phyloP scores from a whole-genome alignment of 805 yeast genomes.

The Zygosaccharomyces siamensis region DNA sequence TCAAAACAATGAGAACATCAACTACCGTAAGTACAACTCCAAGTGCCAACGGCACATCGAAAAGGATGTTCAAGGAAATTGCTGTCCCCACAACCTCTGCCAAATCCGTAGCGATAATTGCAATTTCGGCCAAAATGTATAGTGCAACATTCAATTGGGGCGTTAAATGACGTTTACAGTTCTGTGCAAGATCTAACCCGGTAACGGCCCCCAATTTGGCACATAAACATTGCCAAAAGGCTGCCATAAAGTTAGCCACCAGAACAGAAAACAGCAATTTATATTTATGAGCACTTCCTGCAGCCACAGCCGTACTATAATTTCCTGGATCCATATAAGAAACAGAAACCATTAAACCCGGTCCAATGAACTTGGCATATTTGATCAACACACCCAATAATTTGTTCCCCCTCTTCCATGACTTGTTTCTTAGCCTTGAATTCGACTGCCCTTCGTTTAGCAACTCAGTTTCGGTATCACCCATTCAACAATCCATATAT shows the following conservation, averaged over 20 bases:
- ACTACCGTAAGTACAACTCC: conserved; percentile 84
- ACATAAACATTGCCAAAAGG: conserved; percentile 77
- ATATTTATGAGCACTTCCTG: conserved; percentile 83
- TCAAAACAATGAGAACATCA: conserved; percentile 78
- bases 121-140: conserved; percentile 78
- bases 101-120: conserved; percentile 91
- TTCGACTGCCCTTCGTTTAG: conserved; percentile 1
- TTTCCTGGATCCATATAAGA: conserved; percentile 98
- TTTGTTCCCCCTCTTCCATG: conserved; percentile 3
- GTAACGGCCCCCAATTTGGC: conserved; percentile 91
- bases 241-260: conserved; percentile 79
- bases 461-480: conserved; percentile 2
- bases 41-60: conserved; percentile 69
- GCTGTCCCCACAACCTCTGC: conserved; percentile 99
- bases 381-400: conserved; percentile 35
- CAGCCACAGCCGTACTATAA: conserved; percentile 90
- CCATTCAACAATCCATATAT: conserved; percentile 4
- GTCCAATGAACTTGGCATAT: conserved; percentile 74
- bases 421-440: conserved; percentile 3
- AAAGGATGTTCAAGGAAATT: conserved; percentile 78
- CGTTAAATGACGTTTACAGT: conserved; percentile 73
- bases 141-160: conserved; percentile 52
- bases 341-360: conserved; percentile 91
- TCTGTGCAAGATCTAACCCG: conserved; percentile 85
- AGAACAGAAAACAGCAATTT: conserved; percentile 73